These are phyloP conservation scores for Vachellia pachyceras DNA, from an alignment of 306 rosid genomes.

Conservation along the genomic window DNA sequence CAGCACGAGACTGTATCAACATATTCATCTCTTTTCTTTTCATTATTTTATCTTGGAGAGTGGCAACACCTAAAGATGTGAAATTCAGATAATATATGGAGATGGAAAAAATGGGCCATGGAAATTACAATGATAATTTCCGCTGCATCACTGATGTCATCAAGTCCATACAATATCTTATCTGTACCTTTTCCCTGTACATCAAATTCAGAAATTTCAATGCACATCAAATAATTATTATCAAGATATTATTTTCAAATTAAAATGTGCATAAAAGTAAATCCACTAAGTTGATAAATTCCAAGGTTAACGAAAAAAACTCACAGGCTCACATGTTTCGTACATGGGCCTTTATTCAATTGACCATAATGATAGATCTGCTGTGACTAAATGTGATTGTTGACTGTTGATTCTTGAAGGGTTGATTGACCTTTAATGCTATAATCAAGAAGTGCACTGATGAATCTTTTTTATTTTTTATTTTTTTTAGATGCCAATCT, in stretches of 20 bases:
- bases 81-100: not conserved
- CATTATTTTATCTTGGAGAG: constrained; percentile 30
- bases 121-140: constrained; percentile 76
- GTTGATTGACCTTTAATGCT: not conserved
- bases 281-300: constrained; percentile 9
- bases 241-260: constrained; percentile 30
- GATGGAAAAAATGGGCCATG: constrained; percentile 34
- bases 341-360: not conserved
- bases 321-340: not conserved
- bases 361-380: not conserved
- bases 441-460: not conserved
- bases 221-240: constrained; percentile 18
- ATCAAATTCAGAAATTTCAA: constrained; percentile 38
- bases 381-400: not conserved
- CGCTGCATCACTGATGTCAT: constrained; percentile 70
- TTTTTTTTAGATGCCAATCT: not conserved
- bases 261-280: constrained; percentile 23
- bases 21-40: not conserved
- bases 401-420: no score
- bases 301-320: constrained; percentile 12
- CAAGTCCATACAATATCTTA: constrained; percentile 77
- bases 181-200: constrained; percentile 77
- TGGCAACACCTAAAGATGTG: constrained; percentile 13
- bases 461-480: not conserved
- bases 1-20: constrained; percentile 34